Conservation (phyloP, 1,139 yeast genomes). For the Hanseniaspora uvarum region DNA sequence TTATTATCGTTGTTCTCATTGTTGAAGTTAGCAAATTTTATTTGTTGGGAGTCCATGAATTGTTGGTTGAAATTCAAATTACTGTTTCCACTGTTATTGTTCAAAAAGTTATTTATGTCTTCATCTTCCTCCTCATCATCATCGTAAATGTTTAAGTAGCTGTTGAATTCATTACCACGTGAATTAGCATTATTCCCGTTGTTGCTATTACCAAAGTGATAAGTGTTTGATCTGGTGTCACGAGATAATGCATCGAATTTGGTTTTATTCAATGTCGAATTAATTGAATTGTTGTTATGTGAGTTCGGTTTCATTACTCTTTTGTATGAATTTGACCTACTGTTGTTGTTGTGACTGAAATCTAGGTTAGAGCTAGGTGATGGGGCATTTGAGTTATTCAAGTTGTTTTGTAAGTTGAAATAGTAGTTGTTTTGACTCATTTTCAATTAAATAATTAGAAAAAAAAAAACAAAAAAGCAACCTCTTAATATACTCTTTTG, state of each 20-base stretch:
- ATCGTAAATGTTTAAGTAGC: constrained; percentile 5
- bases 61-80: neutral
- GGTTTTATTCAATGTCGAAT: neutral
- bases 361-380: neutral
- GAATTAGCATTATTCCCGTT: neutral
- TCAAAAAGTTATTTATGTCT: neutral
- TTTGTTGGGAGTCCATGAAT: neutral
- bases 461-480: no score
- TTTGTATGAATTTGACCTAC: constrained; percentile 9
- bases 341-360: constrained; percentile 4
- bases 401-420: neutral
- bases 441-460: neutral
- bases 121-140: neutral
- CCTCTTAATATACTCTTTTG: neutral
- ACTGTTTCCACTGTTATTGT: neutral
- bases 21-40: constrained; percentile 5
- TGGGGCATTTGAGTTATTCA: neutral
- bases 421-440: neutral
- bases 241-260: neutral
- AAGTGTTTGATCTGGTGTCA: constrained; percentile 14
- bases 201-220: constrained; percentile 9
- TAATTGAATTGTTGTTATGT: neutral
- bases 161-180: neutral
- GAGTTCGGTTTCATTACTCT: constrained; percentile 1
- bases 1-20: neutral